A percentile compares a stretch with the other conserved stretches of the same genome.
Evolutionary conservation across 2,329 filamentous ascomycete species (phyloP).

Genomic region (Cadophora gregata): DNA sequence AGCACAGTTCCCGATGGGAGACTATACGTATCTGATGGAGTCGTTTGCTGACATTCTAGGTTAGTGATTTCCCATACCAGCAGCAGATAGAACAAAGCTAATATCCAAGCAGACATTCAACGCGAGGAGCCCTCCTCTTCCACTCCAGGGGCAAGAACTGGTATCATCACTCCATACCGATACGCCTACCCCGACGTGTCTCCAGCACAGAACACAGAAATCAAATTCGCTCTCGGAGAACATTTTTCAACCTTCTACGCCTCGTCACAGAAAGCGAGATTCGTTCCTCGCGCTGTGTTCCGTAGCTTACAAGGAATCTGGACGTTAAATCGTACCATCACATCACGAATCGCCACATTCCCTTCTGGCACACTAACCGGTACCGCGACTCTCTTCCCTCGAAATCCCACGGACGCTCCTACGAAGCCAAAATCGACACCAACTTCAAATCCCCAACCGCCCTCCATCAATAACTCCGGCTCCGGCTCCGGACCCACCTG

Average conservation of each 20-base stretch:
- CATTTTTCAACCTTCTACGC: conserved; percentile 30
- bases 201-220: conserved; percentile 50
- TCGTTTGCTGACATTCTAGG: conserved; percentile 66
- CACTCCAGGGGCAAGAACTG: conserved; percentile 47
- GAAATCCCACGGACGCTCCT: conserved; percentile 57
- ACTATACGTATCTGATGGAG: conserved; percentile 79
- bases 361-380: conserved; percentile 71
- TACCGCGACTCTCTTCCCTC: conserved; percentile 67
- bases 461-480: no score
- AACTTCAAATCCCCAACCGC: background rate
- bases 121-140: conserved; percentile 45
- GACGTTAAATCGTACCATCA: conserved; percentile 64
- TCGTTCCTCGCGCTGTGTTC: conserved; percentile 71
- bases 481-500: background rate
- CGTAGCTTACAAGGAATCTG: conserved; percentile 73
- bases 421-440: conserved; percentile 28
- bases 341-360: conserved; percentile 59
- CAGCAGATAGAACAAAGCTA: background rate
- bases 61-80: background rate
- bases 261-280: conserved; percentile 48
- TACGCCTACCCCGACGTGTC: conserved; percentile 53
- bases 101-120: conserved; percentile 45
- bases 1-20: conserved; percentile 81
- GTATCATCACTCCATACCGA: conserved; percentile 49
- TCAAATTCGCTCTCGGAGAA: conserved; percentile 50